Evolutionary conservation across 2,329 filamentous ascomycete genomes (phyloP), one percentile per base, ranked within the genome.

Genomic region (Lasiodiplodia theobromae): DNA sequence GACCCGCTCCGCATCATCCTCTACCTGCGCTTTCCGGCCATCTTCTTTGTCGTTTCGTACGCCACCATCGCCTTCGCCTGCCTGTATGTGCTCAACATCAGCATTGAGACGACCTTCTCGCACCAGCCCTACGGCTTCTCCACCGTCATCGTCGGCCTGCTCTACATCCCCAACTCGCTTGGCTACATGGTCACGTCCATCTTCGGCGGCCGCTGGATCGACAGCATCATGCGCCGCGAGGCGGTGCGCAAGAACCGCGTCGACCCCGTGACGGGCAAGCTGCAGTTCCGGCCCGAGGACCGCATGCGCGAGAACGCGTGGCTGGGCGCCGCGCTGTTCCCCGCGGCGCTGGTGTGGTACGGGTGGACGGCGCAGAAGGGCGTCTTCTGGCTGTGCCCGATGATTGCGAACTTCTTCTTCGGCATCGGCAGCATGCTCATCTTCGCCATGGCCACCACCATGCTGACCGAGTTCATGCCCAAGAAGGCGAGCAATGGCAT

Each of bases 301-400:
- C 76, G 79, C n/a, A 80, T 81, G 78, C 72, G 73, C 25, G 79
- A 81, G 67, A 81, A 81, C 68, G 78, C 78, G 0, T 81, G 78
- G 79, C 71, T 80, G 1, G 78, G 76, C 5, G 77, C 74, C 7
- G 65, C 76, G 5, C 69, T 80, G 2, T 81, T 77, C 73, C 79
- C 79, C 4, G 70, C 69, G 1, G 77, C 79, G 2, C 69, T 81
- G 4, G 74, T 81, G 6, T 76, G 77, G 71, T 81, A 80, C 54
- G 79, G 78, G 1, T 81, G 79, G 79, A 75, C 73, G 0, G 77
- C 71, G 0, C 70, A 78, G 51, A 72, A 74, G 2, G 77, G 77
- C 2, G 70, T 78, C 4, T 70, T 74, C 47, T 79, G 78, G 76
- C 64, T 78, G 14, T 73, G 74, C 0, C 78, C 79, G 52, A 78